A percentile compares a stretch with the other conserved stretches of the same genome.
Evolutionary conservation across 2,329 filamentous ascomycete species (phyloP).

Genomic region (Lasiodiplodia sp.): DNA sequence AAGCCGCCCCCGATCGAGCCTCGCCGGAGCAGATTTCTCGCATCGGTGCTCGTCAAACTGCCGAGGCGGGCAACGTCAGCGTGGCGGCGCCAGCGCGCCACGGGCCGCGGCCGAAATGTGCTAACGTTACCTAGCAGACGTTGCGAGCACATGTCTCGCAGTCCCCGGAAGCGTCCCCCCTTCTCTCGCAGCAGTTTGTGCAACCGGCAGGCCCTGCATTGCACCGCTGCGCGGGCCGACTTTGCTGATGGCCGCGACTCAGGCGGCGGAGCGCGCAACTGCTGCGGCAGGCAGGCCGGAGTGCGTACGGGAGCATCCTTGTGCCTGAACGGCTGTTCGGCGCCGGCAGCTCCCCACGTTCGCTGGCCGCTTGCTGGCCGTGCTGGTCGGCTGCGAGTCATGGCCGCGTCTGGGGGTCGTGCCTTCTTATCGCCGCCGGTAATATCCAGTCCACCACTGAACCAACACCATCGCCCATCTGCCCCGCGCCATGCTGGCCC

Average conservation of each 20-base stretch:
- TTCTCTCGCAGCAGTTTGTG: not conserved
- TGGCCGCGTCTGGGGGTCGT: not conserved
- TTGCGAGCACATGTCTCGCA: not conserved
- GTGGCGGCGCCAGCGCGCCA: not conserved
- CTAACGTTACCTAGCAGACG: not conserved
- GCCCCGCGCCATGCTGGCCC: conserved; percentile 7
- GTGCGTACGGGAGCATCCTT: conserved; percentile 20
- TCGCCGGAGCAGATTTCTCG: conserved; percentile 7
- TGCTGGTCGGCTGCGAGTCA: not conserved
- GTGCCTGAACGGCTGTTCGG: conserved; percentile 4
- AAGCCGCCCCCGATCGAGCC: not conserved
- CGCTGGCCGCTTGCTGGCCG: not conserved
- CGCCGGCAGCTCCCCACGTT: conserved; percentile 12
- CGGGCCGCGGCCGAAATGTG: not conserved
- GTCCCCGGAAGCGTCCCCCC: not conserved
- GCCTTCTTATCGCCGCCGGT: not conserved
- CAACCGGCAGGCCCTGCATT: not conserved
- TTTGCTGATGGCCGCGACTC: not conserved
- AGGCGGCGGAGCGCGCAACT: conserved; percentile 27
- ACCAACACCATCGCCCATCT: not conserved
- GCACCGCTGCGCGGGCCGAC: not conserved
- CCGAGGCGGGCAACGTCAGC: conserved; percentile 4
- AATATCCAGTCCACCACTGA: not conserved
- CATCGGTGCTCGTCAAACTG: not conserved
- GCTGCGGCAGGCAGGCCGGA: conserved; percentile 37